These are phyloP conservation scores for Apiotrichum laibachii DNA, from an alignment of 1,284 basidiomycete genomes.

Conservation along the genomic window DNA sequence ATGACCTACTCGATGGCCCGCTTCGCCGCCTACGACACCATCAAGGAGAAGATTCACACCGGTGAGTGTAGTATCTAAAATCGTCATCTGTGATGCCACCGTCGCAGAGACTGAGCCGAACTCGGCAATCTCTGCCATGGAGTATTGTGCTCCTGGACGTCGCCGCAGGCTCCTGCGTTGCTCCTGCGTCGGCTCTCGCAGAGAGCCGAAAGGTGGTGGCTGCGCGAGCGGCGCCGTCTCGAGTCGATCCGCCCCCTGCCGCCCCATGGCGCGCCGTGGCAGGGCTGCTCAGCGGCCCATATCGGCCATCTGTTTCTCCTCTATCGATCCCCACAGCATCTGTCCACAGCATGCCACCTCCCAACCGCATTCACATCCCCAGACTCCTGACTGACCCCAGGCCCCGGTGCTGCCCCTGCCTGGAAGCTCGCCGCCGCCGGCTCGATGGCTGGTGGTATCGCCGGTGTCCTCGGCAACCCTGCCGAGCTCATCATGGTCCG, in stretches of 20 bases:
- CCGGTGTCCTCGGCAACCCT: slow-evolving; percentile 82
- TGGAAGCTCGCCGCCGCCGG: slow-evolving; percentile 80
- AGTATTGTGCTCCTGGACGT: neutral
- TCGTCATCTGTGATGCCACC: too few species aligned
- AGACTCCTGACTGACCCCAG: slow-evolving; percentile 14
- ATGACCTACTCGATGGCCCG: slow-evolving; percentile 90
- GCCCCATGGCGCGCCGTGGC: too few species aligned
- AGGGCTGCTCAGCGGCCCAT: too few species aligned
- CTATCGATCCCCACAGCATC: too few species aligned
- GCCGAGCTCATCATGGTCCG: slow-evolving; percentile 80
- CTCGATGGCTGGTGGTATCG: slow-evolving; percentile 68
- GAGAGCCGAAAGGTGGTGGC: neutral
- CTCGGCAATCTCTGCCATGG: neutral
- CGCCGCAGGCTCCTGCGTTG: too few species aligned
- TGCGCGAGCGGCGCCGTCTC: too few species aligned
- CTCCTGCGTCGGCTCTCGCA: neutral
- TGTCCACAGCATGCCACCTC: too few species aligned
- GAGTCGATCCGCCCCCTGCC: too few species aligned
- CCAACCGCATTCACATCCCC: too few species aligned
- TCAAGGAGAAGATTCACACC: slow-evolving; percentile 74
- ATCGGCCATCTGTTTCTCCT: neutral
- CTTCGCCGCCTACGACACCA: slow-evolving; percentile 90
- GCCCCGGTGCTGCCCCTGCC: slow-evolving; percentile 57
- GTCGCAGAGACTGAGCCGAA: neutral
- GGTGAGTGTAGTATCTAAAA: slow-evolving; percentile 35